Percentiles rank a stretch among this genome's conserved stretches.
These are phyloP conservation scores for Elsinoe necatrix DNA, from an alignment of 2,329 filamentous ascomycete genomes.

Conservation along the genomic window DNA sequence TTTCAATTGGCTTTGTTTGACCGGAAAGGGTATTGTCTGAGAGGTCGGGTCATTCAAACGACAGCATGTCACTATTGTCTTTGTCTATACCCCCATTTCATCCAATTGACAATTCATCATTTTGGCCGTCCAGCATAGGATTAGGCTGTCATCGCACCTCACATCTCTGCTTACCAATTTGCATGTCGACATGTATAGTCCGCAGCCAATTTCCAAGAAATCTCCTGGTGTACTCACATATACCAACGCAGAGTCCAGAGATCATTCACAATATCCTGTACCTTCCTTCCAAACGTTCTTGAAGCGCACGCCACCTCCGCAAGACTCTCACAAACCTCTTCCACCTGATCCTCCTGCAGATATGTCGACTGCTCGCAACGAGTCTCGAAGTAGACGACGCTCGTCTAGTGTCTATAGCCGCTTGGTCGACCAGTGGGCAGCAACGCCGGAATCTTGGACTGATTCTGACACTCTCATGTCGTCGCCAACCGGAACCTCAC, in stretches of 20 bases:
- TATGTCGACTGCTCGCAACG: not conserved
- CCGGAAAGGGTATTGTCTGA: conserved; percentile 13
- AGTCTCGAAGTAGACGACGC: conserved; percentile 18
- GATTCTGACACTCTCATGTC: not conserved
- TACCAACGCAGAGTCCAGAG: conserved; percentile 15
- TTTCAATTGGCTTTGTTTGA: conserved; percentile 5
- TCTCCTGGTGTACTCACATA: conserved; percentile 14
- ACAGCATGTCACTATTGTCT: conserved; percentile 17
- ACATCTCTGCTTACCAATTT: not conserved
- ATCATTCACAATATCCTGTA: conserved; percentile 23
- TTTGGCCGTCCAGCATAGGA: not conserved
- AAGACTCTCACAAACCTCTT: conserved; percentile 25
- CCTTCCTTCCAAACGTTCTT: conserved; percentile 29
- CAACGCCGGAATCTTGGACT: conserved; percentile 18
- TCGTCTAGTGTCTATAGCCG: conserved; percentile 31
- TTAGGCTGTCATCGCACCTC: not conserved
- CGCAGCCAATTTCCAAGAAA: conserved; percentile 12
- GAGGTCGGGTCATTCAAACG: conserved; percentile 17
- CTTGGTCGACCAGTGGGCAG: conserved; percentile 24
- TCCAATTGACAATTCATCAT: not conserved
- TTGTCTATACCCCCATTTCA: conserved; percentile 8
- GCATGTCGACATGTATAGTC: conserved; percentile 13
- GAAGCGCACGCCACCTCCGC: conserved; percentile 24
- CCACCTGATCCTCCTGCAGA: conserved; percentile 23
- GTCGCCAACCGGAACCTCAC: conserved; percentile 4